Base-by-base conservation (phyloP, 2,329 filamentous ascomycete genomes). In the Fusarium illudens region DNA sequence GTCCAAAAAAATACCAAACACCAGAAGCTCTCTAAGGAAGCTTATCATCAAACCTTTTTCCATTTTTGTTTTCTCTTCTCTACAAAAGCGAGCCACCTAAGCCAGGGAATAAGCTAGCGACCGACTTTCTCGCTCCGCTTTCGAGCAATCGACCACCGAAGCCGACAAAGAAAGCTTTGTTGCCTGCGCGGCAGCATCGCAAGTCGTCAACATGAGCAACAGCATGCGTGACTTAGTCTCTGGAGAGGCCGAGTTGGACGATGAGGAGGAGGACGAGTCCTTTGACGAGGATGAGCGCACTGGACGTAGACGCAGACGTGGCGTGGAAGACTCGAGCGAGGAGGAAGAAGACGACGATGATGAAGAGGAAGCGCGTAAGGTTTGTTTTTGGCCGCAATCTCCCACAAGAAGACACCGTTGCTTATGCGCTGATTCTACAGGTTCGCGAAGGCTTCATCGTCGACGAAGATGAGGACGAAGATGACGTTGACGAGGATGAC, bases 381-480 rank as follows among this genome's bases (percentile, higher is more conserved):
- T 96, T 81, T 73, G 84, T 74, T 33, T 42, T 15, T 46, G 4
- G 27, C 15, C 12, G 20, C 11, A 12, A 42, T 25, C 74, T 13
- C 34, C 17, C 12, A 20, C 56, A 30, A 15, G 44, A 27, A 11
- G 46, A 32, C 27, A 32, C 17, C 1, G 25, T 46, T 15, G 12
- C 53, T 72, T 25, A 71, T 61, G 36, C 62, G 68, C 67, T 71
- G 39, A 5, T 34, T 30, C 11, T 11, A 22, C 74, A 97, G 94
- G 87, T 97, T 69, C 92, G 92, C 54, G 94, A 97, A 83, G 95
- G 94, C 25, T 99, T 98, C 81, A 97, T 99, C 70, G 93, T 97
- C 67, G 93, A 97, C 75, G 94, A 97, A 75, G 94, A 95, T 65
- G 91, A 93, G 71, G 91, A 93, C 58, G 91, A 92, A 63, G 91